phyloP scores from a whole-genome alignment of 768 basidiomycete species.

The Rickenella mellea region DNA sequence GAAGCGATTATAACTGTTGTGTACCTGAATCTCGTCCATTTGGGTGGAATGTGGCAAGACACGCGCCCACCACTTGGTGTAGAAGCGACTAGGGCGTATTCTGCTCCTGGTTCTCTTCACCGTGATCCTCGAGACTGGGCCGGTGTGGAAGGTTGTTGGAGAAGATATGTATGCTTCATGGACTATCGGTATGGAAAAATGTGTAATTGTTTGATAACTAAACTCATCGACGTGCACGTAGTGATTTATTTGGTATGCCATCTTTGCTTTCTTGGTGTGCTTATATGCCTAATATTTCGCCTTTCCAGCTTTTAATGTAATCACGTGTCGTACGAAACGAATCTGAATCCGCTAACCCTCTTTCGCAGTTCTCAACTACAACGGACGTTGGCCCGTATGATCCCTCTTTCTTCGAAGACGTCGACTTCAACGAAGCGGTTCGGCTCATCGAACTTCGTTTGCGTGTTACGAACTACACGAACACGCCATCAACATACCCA shows the following conservation, averaged over 20 bases:
- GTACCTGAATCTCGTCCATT: slow-evolving; percentile 39
- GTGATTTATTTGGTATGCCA: slow-evolving; percentile 34
- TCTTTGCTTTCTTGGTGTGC: slow-evolving; percentile 1
- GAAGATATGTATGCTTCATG: slow-evolving; percentile 67
- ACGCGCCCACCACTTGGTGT: slow-evolving; percentile 41
- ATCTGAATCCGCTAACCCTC: neutral
- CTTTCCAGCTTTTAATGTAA: slow-evolving; percentile 8
- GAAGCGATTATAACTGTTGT: slow-evolving; percentile 50
- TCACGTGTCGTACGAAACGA: slow-evolving; percentile 21
- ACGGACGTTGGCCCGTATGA: slow-evolving; percentile 26
- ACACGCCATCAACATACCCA: slow-evolving; percentile 24
- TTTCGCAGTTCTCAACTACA: slow-evolving; percentile 5
- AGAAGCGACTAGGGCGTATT: slow-evolving; percentile 43
- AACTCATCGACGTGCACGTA: slow-evolving; percentile 8
- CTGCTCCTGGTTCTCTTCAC: slow-evolving; percentile 33
- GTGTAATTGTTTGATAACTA: neutral
- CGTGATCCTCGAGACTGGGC: slow-evolving; percentile 50
- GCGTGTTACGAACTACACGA: slow-evolving; percentile 26
- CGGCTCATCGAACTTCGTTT: slow-evolving; percentile 53
- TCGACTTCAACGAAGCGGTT: slow-evolving; percentile 53
- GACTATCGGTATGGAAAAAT: slow-evolving; percentile 50
- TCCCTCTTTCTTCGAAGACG: slow-evolving; percentile 41
- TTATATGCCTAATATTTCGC: slow-evolving; percentile 5
- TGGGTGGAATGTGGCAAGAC: slow-evolving; percentile 17
- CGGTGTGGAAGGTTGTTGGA: slow-evolving; percentile 68